These are phyloP conservation scores for Plectranthus barbatus DNA, from an alignment of 257 asterid genomes.

Conservation along the genomic window DNA sequence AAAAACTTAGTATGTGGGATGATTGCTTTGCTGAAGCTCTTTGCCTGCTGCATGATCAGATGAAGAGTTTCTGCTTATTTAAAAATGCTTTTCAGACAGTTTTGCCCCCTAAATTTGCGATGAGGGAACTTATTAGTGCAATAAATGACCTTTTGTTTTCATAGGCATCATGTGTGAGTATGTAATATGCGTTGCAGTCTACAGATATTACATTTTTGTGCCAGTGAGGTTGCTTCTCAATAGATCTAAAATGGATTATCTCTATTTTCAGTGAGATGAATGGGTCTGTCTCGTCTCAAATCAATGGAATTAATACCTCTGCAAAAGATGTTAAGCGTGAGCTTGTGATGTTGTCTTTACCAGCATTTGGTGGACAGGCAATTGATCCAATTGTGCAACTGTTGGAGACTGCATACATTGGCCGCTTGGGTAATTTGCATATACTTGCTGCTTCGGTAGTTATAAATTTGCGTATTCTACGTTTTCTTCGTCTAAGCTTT, in stretches of 20 bases:
- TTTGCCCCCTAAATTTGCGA: too few species aligned
- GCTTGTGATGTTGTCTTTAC: constrained; percentile 63
- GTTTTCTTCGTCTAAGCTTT: not conserved
- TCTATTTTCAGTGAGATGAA: constrained; percentile 39
- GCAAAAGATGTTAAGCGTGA: constrained; percentile 43
- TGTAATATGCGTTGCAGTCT: too few species aligned
- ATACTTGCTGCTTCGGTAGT: not conserved
- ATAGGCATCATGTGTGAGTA: too few species aligned
- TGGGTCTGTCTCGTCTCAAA: constrained; percentile 27
- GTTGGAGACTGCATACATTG: constrained; percentile 90
- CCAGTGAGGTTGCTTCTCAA: not conserved
- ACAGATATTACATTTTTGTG: too few species aligned
- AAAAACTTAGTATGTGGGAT: not conserved
- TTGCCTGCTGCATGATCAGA: not conserved
- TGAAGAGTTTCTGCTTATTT: not conserved
- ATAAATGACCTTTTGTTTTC: too few species aligned
- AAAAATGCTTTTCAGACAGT: not conserved
- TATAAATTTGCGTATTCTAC: not conserved
- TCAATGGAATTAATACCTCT: constrained; percentile 15
- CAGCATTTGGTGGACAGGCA: constrained; percentile 90
- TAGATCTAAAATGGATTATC: not conserved
- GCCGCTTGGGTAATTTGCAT: constrained; percentile 54
- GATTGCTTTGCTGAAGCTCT: not conserved
- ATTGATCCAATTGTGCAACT: constrained; percentile 72
- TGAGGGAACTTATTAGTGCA: too few species aligned